Conservation (phyloP, 495 filamentous ascomycete species). For the Clavariopsis aquatica region DNA sequence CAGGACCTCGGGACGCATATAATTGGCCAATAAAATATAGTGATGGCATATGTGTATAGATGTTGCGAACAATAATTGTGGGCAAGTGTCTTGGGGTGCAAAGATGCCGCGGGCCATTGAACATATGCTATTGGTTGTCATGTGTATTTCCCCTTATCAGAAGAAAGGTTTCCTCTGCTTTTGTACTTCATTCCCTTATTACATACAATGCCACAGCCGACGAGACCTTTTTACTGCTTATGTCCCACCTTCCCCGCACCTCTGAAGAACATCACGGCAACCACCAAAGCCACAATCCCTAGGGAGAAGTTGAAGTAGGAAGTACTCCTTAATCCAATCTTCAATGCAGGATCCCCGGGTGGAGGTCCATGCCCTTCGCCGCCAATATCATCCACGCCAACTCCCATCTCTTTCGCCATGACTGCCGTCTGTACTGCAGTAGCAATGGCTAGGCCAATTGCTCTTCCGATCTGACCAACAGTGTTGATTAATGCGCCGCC, state of each 20-base stretch:
- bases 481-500: constrained; percentile 64
- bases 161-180: no score
- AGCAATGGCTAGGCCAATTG: constrained; percentile 59
- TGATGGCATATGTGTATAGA: neutral
- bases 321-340: constrained; percentile 55
- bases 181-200: no score
- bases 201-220: no score
- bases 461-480: constrained; percentile 58
- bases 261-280: constrained; percentile 39
- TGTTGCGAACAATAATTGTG: neutral
- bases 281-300: constrained; percentile 23
- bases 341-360: constrained; percentile 45
- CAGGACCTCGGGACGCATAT: neutral
- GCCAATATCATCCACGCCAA: constrained; percentile 46
- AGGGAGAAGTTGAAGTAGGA: constrained; percentile 57
- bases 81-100: neutral
- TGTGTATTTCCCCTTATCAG: no score
- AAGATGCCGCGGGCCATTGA: neutral
- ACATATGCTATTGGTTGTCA: no score
- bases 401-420: constrained; percentile 44
- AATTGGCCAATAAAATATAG: neutral
- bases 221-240: constrained; percentile 16
- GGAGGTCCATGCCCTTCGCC: constrained; percentile 37
- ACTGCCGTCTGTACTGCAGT: constrained; percentile 60
- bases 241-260: constrained; percentile 39